These are phyloP conservation scores for Pseudotsuga menziesii DNA, from an alignment of 75 land plant genomes.

Conservation along the genomic window DNA sequence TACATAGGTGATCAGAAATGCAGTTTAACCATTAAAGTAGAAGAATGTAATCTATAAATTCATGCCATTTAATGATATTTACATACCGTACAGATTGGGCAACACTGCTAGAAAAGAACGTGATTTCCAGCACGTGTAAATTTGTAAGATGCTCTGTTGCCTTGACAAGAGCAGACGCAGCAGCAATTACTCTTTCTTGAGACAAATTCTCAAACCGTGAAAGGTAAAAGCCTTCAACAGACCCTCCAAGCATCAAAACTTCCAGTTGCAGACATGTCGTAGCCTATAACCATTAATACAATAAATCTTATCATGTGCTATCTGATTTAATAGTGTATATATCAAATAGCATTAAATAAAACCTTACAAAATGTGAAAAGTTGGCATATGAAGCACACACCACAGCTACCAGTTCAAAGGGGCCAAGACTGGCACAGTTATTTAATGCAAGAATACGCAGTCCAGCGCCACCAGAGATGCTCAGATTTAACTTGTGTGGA, in stretches of 20 bases:
- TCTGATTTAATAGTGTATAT: not conserved
- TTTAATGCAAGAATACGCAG: slow-evolving; percentile 30
- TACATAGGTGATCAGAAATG: too few relatives aligned
- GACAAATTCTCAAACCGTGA: slow-evolving; percentile 14
- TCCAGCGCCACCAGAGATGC: slow-evolving; percentile 17
- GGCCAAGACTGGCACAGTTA: slow-evolving; percentile 31
- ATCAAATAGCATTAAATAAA: not conserved
- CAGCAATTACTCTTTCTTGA: slow-evolving; percentile 16
- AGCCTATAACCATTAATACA: slow-evolving; percentile 17
- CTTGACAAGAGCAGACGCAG: slow-evolving; percentile 21
- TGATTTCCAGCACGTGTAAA: slow-evolving; percentile 30
- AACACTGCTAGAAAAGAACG: slow-evolving; percentile 28
- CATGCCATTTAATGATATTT: too few relatives aligned
- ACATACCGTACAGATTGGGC: slow-evolving; percentile 33
- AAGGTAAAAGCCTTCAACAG: slow-evolving; percentile 24
- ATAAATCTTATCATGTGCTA: not conserved
- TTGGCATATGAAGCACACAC: slow-evolving; percentile 11
- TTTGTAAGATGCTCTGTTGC: slow-evolving; percentile 8
- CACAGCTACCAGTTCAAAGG: slow-evolving; percentile 26
- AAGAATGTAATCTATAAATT: too few relatives aligned
- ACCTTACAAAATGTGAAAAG: not conserved
- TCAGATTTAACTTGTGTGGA: slow-evolving; percentile 6
- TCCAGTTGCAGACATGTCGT: slow-evolving; percentile 24
- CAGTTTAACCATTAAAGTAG: too few relatives aligned
- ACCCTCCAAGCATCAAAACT: slow-evolving; percentile 31